Base-by-base conservation (phyloP, 441 rosid species). In the Biscutella laevigata region DNA sequence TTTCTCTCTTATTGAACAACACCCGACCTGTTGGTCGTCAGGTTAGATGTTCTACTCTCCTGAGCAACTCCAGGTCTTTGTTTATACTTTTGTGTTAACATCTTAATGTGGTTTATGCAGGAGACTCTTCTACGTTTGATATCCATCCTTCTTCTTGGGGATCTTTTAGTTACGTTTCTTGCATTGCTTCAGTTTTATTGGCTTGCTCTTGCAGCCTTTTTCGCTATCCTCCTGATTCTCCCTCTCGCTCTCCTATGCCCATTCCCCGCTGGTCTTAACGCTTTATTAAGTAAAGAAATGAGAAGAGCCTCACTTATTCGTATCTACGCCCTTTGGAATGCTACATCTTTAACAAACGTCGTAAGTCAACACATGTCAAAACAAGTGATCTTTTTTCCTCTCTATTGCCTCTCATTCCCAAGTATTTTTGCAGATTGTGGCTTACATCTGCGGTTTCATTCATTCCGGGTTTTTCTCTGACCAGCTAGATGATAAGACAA, bases 251-350 rank as follows among this genome's bases (percentile, higher is more conserved):
- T 88, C 66, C 92, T 92, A 51, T 86, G 90, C 53, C 97, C 97
- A 42, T 82, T 92, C 75, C 97, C 89, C 1, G 95, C 99, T 9
- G 99, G 97, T 41, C 71, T 92, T 73, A 88, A 88, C 75, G 97
- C 99, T 39, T 84, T 92, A 50, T 78, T 86, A 68, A 88, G 99
- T 72, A 84, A 72, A 73, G 97, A 88, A 74, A 80, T 95, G 57
- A 80, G 95, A 71, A 78, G 88, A 77, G 94, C 97, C 56, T 84
- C 79, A 54, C 95, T 86, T 48, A 72, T 95, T 67, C 99, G 99
- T 66, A 77, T 86, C 44, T 88, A 79, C 62, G 84, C 88, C 44
- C 66, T 92, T 30, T 92, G 99, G 99, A 92, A 86, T 36, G 77
- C 82, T 36, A 78, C 97, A 46, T 92, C 99, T 50, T 67, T 92